Evolutionary conservation across 2,329 filamentous ascomycete species (phyloP), one percentile per base, ranked within the genome.

Genomic region (Akanthomyces uredinophilus): DNA sequence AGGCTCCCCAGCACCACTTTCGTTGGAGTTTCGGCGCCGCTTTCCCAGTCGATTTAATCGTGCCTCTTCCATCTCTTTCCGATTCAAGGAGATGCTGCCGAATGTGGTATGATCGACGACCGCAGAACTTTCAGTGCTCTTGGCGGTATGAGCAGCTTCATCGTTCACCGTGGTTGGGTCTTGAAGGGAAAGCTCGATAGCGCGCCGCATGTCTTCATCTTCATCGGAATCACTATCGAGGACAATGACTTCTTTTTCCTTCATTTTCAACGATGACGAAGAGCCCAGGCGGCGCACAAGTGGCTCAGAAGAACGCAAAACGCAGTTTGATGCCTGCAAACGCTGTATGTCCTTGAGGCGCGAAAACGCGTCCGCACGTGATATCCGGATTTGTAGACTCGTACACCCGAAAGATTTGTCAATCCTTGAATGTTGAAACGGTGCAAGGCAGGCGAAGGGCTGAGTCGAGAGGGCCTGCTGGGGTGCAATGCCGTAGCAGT

Each of bases 11-110:
- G 35, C 41, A 20, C 50, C 49, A 14, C 60, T 27, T 24, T 59
- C 49, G 35, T 64, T 53, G 41, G 66, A 54, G 32, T 66, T 62
- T 50, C 71, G 68, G 53, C 65, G 70, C 41, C 71, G 82, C 72
- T 93, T 90, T 49, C 81, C 81, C 44, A 87, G 73, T 67, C 93
- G 83, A 24, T 85, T 87, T 16, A 96, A 81, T 46, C 94, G 86
- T 71, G 96, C 92, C 68, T 87, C 81, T 73, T 97, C 94, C 91
- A 96, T 95, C 58, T 86, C 83, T 73, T 87, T 91, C 41, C 93
- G 84, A 75, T 96, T 84, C 1, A 96, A 74, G 4, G 83, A 82
- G 5, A 82, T 69, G 0, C 85, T 67, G 0, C 80, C 78, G 35
- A 72, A 68, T 55, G 66, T 62, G 20, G 22, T 27, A 18, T 60